Percentiles rank a stretch among this genome's conserved stretches.
These are phyloP conservation scores for Straminergon stramineum DNA, from an alignment of 225 moss, liverwort and hornwort genomes.

Conservation along the genomic window DNA sequence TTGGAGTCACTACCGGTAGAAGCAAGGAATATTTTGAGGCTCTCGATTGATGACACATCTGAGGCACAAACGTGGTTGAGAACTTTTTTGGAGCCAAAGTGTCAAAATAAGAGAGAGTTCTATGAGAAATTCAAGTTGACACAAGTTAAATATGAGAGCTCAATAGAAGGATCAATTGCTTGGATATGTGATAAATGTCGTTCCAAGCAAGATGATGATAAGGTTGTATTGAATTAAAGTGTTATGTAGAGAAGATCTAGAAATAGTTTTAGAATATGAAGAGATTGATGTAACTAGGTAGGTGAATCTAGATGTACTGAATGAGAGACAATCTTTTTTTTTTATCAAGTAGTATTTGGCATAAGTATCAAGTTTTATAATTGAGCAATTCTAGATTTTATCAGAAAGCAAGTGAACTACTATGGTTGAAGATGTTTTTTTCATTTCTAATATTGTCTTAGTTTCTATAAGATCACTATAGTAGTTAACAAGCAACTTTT, in stretches of 20 bases:
- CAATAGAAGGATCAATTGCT: rapidly evolving
- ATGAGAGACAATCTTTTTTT: too few relatives aligned
- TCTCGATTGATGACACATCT: neutral
- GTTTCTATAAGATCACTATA: neutral
- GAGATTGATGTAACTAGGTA: neutral
- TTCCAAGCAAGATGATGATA: neutral
- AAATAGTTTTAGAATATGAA: neutral
- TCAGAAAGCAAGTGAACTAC: rapidly evolving
- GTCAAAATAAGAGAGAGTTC: neutral
- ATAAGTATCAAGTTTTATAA: too few relatives aligned
- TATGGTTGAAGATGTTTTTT: neutral
- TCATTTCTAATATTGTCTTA: neutral
- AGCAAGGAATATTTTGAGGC: neutral
- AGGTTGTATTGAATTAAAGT: neutral
- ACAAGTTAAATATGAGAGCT: neutral
- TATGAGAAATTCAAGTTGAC: neutral
- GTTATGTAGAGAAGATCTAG: rapidly evolving
- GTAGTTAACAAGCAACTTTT: neutral
- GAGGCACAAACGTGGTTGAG: neutral
- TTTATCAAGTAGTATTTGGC: neutral
- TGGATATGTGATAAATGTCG: neutral
- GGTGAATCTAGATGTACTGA: rapidly evolving
- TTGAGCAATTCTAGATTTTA: rapidly evolving
- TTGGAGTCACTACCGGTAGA: neutral
- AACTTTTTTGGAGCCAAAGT: neutral